phyloP scores from a whole-genome alignment of 768 basidiomycete species.

The Clitopilus passeckerianus region DNA sequence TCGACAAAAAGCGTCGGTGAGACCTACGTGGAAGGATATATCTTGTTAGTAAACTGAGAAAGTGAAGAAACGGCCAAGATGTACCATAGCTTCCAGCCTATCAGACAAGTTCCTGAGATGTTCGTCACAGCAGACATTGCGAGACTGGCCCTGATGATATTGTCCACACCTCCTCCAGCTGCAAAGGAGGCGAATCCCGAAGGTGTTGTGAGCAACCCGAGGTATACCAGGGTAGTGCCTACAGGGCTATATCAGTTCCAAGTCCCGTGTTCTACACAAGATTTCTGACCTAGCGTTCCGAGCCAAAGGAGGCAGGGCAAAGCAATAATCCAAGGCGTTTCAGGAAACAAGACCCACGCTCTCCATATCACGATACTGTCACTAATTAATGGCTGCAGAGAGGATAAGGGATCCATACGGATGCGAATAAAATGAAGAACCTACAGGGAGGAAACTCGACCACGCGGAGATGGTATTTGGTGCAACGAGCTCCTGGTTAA shows the following conservation, averaged over 20 bases:
- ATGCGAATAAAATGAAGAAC: background rate
- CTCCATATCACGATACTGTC: constrained; percentile 8
- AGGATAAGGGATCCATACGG: constrained; percentile 13
- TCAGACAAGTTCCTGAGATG: background rate
- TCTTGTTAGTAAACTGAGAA: background rate
- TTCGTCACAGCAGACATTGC: background rate
- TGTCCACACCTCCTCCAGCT: background rate
- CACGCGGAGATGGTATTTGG: background rate
- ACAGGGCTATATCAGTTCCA: background rate
- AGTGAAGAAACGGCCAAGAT: background rate
- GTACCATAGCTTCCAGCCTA: background rate
- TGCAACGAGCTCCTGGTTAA: background rate
- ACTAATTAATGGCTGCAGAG: constrained; percentile 8
- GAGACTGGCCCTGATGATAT: background rate
- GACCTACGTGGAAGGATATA: background rate
- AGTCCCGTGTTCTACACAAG: background rate
- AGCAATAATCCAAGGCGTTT: constrained; percentile 1
- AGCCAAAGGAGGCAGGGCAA: constrained; percentile 1
- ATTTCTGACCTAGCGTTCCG: constrained; percentile 3
- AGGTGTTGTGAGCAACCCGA: background rate
- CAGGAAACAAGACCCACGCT: constrained; percentile 4
- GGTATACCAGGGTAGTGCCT: background rate
- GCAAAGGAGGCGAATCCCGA: background rate
- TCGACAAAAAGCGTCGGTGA: constrained; percentile 12
- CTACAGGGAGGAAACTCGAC: background rate